Percentiles rank a stretch among this genome's conserved stretches.
Conservation (phyloP, 805 yeast species). For the Debaryomyces tyrocola region DNA sequence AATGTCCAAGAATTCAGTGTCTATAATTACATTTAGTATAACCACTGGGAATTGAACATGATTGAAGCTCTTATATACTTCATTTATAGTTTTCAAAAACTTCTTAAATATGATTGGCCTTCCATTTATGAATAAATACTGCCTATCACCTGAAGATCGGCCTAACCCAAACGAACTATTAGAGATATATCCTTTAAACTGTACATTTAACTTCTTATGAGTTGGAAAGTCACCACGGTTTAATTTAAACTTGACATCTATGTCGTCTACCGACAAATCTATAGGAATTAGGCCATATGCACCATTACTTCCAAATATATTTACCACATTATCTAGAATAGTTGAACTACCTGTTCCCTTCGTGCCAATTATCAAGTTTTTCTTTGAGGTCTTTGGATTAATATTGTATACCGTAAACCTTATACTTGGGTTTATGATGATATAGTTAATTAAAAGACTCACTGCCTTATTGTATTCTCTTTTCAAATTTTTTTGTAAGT, state of each 20-base stretch:
- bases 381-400: conserved; percentile 33
- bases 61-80: conserved; percentile 70
- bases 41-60: conserved; percentile 72
- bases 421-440: conserved; percentile 57
- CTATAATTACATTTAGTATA: conserved; percentile 57
- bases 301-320: conserved; percentile 70
- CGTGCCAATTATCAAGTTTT: conserved; percentile 56
- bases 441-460: conserved; percentile 61
- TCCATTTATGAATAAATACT: conserved; percentile 67
- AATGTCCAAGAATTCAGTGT: conserved; percentile 62
- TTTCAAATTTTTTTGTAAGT: conserved; percentile 63
- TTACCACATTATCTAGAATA: conserved; percentile 53
- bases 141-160: conserved; percentile 71
- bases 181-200: conserved; percentile 65
- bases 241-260: conserved; percentile 18
- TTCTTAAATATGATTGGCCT: conserved; percentile 68
- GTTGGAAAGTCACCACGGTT: conserved; percentile 6
- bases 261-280: conserved; percentile 36
- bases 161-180: conserved; percentile 73
- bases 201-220: conserved; percentile 22
- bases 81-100: conserved; percentile 63
- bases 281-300: conserved; percentile 57
- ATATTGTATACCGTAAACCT: conserved; percentile 63
- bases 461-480: conserved; percentile 75
- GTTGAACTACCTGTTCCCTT: conserved; percentile 48